Evolutionary conservation across 2,329 filamentous ascomycete genomes (phyloP).

Genomic region (Trichoderma oligosporum): DNA sequence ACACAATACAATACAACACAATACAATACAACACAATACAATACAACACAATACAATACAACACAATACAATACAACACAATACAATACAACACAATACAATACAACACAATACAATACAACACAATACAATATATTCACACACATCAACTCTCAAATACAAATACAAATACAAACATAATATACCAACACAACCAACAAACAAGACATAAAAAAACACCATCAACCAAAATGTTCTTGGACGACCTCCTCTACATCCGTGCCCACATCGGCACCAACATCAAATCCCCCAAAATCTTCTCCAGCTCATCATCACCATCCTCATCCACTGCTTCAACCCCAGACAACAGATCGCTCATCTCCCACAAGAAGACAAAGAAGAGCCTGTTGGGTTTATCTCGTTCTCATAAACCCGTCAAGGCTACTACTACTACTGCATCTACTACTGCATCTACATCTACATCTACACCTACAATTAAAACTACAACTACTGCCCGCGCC

Average conservation of each 20-base stretch:
- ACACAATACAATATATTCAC: neutral
- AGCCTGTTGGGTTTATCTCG: neutral
- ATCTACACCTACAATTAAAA: no score
- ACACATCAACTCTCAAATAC: neutral
- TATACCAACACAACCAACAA: neutral
- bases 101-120: no score
- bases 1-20: no score
- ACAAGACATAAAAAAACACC: neutral
- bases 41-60: no score
- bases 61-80: no score
- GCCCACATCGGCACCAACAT: constrained; percentile 2
- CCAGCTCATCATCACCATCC: neutral
- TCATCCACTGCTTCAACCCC: constrained; percentile 3
- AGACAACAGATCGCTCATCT: constrained; percentile 8
- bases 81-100: no score
- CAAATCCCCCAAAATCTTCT: constrained; percentile 1
- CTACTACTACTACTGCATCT: neutral
- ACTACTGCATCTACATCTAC: no score
- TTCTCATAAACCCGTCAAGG: neutral
- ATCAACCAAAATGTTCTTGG: constrained; percentile 28
- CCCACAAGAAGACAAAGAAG: constrained; percentile 7
- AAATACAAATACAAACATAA: neutral
- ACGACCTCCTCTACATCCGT: constrained; percentile 28
- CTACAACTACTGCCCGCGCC: no score
- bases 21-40: no score